These are phyloP conservation scores for Lichtheimia corymbifera DNA, from an alignment of 371 early-diverging fungal species.

Conservation along the genomic window DNA sequence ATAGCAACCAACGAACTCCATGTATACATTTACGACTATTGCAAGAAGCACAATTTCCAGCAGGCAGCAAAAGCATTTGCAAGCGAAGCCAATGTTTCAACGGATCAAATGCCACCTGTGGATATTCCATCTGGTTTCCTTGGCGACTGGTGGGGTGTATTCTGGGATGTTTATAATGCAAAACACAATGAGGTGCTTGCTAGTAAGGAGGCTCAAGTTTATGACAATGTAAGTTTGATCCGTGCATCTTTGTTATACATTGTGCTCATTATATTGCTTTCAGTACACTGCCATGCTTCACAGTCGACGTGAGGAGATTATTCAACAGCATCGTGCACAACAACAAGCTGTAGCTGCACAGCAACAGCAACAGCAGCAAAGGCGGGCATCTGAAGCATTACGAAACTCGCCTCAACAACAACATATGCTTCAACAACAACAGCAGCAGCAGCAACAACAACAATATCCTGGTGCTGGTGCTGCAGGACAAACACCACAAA, in stretches of 20 bases:
- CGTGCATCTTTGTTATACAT: no score
- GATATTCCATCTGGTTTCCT: constrained; percentile 67
- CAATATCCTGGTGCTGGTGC: constrained; percentile 9
- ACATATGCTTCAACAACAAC: constrained; percentile 14
- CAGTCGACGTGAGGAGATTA: constrained; percentile 28
- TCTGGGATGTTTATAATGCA: constrained; percentile 71
- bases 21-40: constrained; percentile 73
- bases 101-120: constrained; percentile 49
- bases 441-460: constrained; percentile 9
- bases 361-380: constrained; percentile 12
- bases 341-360: constrained; percentile 19
- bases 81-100: constrained; percentile 51
- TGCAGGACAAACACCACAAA: constrained; percentile 12
- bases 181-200: constrained; percentile 44
- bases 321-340: constrained; percentile 22
- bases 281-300: constrained; percentile 37
- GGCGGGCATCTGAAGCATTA: constrained; percentile 5
- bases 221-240: constrained; percentile 50
- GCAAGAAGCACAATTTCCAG: constrained; percentile 63
- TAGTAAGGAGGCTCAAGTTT: constrained; percentile 51
- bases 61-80: constrained; percentile 62
- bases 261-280: not conserved
- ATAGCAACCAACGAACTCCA: constrained; percentile 46
- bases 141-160: constrained; percentile 72
- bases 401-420: constrained; percentile 15